phyloP scores from a whole-genome alignment of 2,329 filamentous ascomycete species.

The Curvularia hawaiiensis region DNA sequence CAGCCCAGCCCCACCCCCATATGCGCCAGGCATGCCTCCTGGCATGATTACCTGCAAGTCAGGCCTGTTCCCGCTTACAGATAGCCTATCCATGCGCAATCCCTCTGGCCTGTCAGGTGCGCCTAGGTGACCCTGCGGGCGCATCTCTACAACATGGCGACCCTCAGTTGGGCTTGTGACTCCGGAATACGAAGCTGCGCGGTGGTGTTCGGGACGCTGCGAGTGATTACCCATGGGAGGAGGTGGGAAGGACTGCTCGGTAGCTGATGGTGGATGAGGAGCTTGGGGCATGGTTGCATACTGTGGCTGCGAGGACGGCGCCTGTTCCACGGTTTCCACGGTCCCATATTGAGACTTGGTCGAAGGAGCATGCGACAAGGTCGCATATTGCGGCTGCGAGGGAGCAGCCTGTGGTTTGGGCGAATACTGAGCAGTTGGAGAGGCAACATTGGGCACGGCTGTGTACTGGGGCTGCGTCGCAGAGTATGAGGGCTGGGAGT shows the following conservation, averaged over 20 bases:
- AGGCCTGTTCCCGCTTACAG: slow-evolving; percentile 53
- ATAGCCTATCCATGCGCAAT: slow-evolving; percentile 54
- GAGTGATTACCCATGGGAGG: slow-evolving; percentile 39
- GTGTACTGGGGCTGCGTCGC: slow-evolving; percentile 13
- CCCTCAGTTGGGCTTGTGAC: slow-evolving; percentile 32
- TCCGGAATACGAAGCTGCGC: slow-evolving; percentile 30
- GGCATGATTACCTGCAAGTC: slow-evolving; percentile 40
- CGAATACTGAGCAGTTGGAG: neutral
- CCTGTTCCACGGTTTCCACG: neutral
- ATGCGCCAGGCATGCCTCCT: slow-evolving; percentile 1
- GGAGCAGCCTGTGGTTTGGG: slow-evolving; percentile 6
- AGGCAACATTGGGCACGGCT: neutral
- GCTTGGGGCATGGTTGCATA: slow-evolving; percentile 30
- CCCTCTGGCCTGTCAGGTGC: slow-evolving; percentile 40
- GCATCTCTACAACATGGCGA: slow-evolving; percentile 50
- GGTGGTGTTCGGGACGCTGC: slow-evolving; percentile 32
- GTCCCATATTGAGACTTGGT: slow-evolving; percentile 10
- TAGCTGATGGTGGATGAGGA: slow-evolving; percentile 20
- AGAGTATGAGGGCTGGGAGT: slow-evolving; percentile 28
- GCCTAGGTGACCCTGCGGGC: slow-evolving; percentile 42
- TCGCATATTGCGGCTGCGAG: slow-evolving; percentile 9
- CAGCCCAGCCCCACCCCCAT: slow-evolving; percentile 40
- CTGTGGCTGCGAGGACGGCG: slow-evolving; percentile 11
- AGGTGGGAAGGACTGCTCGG: slow-evolving; percentile 36
- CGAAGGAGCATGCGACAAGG: slow-evolving; percentile 5